Percentiles rank a stretch among this genome's conserved stretches.
Conservation (phyloP, 768 basidiomycete species). For the Tylopilus sp. region DNA sequence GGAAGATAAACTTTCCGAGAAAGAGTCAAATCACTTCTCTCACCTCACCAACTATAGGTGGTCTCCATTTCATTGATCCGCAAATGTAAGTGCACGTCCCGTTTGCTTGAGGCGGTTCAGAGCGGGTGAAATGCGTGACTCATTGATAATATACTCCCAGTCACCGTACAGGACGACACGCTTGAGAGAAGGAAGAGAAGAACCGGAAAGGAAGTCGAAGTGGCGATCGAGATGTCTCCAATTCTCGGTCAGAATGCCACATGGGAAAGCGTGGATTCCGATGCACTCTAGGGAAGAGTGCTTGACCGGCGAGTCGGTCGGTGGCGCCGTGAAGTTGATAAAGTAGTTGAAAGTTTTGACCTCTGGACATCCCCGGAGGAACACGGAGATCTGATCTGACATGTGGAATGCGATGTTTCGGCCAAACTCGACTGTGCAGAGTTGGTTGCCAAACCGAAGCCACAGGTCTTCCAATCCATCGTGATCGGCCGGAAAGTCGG, state of each 20-base stretch:
- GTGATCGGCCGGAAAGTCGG: constrained; percentile 43
- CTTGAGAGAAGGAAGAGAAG: constrained; percentile 44
- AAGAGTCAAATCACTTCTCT: not conserved
- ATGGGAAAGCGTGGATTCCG: constrained; percentile 50
- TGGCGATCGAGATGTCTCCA: constrained; percentile 37
- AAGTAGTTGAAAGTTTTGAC: constrained; percentile 55
- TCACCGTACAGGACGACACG: constrained; percentile 49
- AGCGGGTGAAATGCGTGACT: constrained; percentile 37
- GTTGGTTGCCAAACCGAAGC: constrained; percentile 47
- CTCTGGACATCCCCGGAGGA: constrained; percentile 44
- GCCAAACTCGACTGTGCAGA: constrained; percentile 57
- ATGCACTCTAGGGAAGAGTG: constrained; percentile 40
- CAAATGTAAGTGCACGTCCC: constrained; percentile 29
- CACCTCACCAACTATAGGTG: constrained; percentile 21
- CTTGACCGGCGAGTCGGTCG: constrained; percentile 20
- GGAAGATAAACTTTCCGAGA: not conserved
- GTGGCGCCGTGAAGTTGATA: constrained; percentile 44
- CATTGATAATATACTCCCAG: constrained; percentile 41
- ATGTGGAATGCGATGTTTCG: constrained; percentile 52
- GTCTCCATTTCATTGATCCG: constrained; percentile 8
- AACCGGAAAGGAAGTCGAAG: constrained; percentile 41
- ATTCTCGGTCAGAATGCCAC: constrained; percentile 38
- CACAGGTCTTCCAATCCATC: constrained; percentile 44
- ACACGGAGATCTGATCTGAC: constrained; percentile 42
- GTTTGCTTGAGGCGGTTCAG: constrained; percentile 32